Evolutionary conservation across 331 rosid species (phyloP), one percentile per base, ranked within the genome.

Genomic region (Pyrus hybrid): DNA sequence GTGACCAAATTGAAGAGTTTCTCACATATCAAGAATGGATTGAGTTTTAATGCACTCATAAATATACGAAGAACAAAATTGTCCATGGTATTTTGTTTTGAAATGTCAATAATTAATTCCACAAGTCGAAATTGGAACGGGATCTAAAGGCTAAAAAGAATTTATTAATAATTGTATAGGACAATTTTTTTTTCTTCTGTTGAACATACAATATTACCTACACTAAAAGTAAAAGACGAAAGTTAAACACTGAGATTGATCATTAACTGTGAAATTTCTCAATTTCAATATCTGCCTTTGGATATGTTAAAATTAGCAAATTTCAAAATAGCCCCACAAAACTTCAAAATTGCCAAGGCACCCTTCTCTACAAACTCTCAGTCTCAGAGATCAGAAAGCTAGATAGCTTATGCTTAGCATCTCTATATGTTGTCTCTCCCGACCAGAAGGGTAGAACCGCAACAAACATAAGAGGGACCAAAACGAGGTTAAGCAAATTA

Each of bases 391-490:
- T 51, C 1, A 18, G 57, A 18, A 77, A 67, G 80, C 78, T 77
- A 56, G 81, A 51, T 5, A 58, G 29, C 79, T 68, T 29, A 47
- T 13, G 7, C 28, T 12, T 76, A 33, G 56, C 47, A 41, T 72
- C 87, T 75, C 79, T 47, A 78, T 69, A 81, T 41, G 68, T 67
- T 32, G 66, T 32, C 58, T 71, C 80, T 68, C 85, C 76, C 73
- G 80, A 68, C 66, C 60, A 75, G 71, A 86, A 86, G 83, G 84
- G 83, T 68, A 45, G 74, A 62, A 30, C 47, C 75, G 81, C 33
- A 68, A 79, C 17, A 61, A 2, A 67, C 54, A 64, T 30, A 5
- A 14, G 49, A 16, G 62, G 63, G 69, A 8, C 74, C 11, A 7
- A 23, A 29, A 13, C 4, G 53, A 63, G 10, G 2, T 41, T 41